A percentile compares a stretch with the other conserved stretches of the same genome.
Conservation (phyloP, 345 rosid genomes). For the Eucalyptus marginata region DNA sequence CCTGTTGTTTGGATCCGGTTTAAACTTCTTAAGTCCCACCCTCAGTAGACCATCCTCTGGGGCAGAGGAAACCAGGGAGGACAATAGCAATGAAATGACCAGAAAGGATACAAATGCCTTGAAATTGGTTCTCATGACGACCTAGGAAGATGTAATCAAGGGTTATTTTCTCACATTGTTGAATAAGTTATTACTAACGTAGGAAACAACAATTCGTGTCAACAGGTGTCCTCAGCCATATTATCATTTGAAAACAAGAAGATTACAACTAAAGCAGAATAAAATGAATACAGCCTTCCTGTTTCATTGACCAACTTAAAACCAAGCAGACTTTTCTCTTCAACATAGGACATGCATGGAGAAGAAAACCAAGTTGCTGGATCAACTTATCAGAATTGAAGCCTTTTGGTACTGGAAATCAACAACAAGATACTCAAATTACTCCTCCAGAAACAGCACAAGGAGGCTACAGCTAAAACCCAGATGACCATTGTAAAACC, state of each 20-base stretch:
- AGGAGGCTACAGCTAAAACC: background rate
- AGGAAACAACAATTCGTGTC: background rate
- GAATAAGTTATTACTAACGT: background rate
- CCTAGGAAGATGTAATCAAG: constrained; percentile 6
- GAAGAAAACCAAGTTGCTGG: background rate
- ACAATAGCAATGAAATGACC: constrained; percentile 30
- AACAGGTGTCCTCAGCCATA: background rate
- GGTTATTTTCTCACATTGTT: background rate
- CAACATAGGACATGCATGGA: background rate
- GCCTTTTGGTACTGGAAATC: background rate
- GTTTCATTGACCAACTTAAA: background rate
- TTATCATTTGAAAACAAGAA: background rate
- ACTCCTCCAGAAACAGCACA: background rate
- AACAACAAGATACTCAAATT: background rate
- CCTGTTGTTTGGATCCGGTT: constrained; percentile 38
- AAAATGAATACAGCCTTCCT: background rate
- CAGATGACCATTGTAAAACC: background rate
- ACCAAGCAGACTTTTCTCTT: background rate
- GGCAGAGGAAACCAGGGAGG: constrained; percentile 15
- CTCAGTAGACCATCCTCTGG: constrained; percentile 44
- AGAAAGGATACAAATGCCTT: constrained; percentile 14
- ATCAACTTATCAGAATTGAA: background rate
- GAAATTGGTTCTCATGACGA: constrained; percentile 31
- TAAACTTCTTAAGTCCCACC: constrained; percentile 63
- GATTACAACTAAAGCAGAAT: background rate